Evolutionary conservation across 148 eudicot species (phyloP), one percentile per base, ranked within the genome.

Genomic region (Spergularia marina): DNA sequence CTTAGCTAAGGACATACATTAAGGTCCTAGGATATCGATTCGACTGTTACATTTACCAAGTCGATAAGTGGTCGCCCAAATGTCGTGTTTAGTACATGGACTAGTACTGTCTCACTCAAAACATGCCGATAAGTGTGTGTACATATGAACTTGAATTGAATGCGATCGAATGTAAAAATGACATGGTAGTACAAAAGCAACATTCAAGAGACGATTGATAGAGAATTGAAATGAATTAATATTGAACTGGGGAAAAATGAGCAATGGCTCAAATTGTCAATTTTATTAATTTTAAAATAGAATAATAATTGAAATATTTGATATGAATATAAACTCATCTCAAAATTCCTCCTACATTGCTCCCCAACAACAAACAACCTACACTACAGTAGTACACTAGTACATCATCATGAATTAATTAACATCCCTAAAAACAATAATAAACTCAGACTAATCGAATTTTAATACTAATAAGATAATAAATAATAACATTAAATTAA

Each of bases 321-420:
- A 64, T 61, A 62, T 49, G 44, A 63, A 74, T 73, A 61, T n/a
- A 44, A 62, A 74, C 59, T 53, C 78, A 53, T 55, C 72, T 67
- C 66, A 67, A 68, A 69, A 55, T 76, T 41, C 67, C 52, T 54
- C 65, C 13, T 41, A 12, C 56, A 49, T 68, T 68, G 71, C 71
- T 68, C 69, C 64, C 62, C 79, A 52, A 40, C 74, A 70, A 53
- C 56, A 74, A 62, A 70, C 73, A 74, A 67, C 41, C 17, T 74
- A 74, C 78, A 65, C 41, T 58, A 69, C 59, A 20, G 6, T 6
- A 23, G 25, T 23, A 23, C 25, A 44, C 5, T 54, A 10, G 21
- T 20, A 47, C 51, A n/a, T 55, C 72, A 65, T 58, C 71, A 34
- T 55, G 36, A 30, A 30, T 30, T 5, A 30, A 30, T 30, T 5